These are phyloP conservation scores for Candida quercuum DNA, from an alignment of 805 yeast genomes.

Conservation along the genomic window DNA sequence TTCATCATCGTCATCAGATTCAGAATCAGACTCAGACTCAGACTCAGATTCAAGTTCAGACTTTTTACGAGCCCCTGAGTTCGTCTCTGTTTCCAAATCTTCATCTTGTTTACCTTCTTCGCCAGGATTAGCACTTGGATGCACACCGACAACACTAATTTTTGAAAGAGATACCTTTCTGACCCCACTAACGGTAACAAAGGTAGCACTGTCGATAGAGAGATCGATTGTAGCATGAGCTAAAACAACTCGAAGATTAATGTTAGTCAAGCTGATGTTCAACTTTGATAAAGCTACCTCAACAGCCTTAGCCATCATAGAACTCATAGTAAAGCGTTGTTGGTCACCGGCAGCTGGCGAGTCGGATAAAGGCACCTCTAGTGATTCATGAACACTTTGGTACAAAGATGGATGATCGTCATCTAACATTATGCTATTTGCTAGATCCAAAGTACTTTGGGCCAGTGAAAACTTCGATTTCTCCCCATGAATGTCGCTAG, in stretches of 20 bases:
- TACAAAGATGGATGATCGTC: conserved; percentile 10
- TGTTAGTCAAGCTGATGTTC: conserved; percentile 41
- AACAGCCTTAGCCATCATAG: conserved; percentile 57
- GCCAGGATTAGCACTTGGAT: conserved; percentile 31
- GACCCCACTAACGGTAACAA: conserved; percentile 39
- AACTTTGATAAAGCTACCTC: conserved; percentile 63
- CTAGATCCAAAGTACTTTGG: conserved; percentile 71
- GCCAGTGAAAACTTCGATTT: conserved; percentile 48
- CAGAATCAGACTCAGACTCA: conserved; percentile 27
- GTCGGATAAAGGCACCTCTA: conserved; percentile 8
- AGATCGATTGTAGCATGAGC: conserved; percentile 35
- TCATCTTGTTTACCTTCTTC: conserved; percentile 17
- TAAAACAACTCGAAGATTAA: conserved; percentile 43
- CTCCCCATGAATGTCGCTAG: conserved; percentile 18
- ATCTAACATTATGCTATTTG: conserved; percentile 40
- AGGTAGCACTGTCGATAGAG: conserved; percentile 27
- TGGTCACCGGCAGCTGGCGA: conserved; percentile 9
- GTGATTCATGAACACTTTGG: conserved; percentile 16
- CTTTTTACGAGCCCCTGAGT: conserved; percentile 12
- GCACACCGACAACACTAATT: conserved; percentile 33
- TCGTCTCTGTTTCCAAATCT: conserved; percentile 21
- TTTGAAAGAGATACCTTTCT: conserved; percentile 37
- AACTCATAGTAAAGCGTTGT: conserved; percentile 38
- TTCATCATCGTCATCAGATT: conserved; percentile 16
- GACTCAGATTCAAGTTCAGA: conserved; percentile 24